A percentile compares a stretch with the other conserved stretches of the same genome.
Conservation (phyloP, 1,284 basidiomycete genomes). For the Boletus austroedulis region DNA sequence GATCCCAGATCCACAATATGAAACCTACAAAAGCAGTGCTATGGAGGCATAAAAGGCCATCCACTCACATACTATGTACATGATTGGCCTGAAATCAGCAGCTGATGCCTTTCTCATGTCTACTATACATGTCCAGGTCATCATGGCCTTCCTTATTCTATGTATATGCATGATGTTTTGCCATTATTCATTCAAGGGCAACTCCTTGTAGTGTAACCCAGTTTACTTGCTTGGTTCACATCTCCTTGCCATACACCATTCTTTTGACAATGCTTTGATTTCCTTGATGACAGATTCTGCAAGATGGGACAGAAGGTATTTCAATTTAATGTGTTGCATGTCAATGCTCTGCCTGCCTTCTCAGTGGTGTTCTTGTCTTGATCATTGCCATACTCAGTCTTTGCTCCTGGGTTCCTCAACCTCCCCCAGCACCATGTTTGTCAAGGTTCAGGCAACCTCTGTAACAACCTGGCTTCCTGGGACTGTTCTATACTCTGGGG, state of each 20-base stretch:
- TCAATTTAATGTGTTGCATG: conserved; percentile 61
- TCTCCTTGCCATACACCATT: conserved; percentile 60
- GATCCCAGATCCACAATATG: too few relatives aligned
- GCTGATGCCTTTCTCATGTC: conserved; percentile 56
- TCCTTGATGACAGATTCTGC: conserved; percentile 65
- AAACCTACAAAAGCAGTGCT: too few relatives aligned
- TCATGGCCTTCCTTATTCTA: conserved; percentile 53
- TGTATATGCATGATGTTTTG: conserved; percentile 48
- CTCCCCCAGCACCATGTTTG: too few relatives aligned
- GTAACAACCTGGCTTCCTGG: too few relatives aligned
- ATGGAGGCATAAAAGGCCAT: too few relatives aligned
- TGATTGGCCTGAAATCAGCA: conserved; percentile 58
- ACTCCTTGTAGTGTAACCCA: conserved; percentile 43
- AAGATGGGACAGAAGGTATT: conserved; percentile 61
- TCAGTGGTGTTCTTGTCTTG: too few relatives aligned
- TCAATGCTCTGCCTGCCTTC: conserved; percentile 19
- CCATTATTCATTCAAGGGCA: conserved; percentile 41
- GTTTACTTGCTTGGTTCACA: conserved; percentile 53
- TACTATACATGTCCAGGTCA: conserved; percentile 51
- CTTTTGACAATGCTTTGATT: conserved; percentile 65
- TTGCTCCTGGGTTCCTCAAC: too few relatives aligned
- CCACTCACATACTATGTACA: too few relatives aligned
- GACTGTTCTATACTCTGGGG: too few relatives aligned
- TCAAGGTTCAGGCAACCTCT: too few relatives aligned
- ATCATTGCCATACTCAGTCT: conserved; percentile 42